Conservation (phyloP, 495 filamentous ascomycete genomes). For the Cercophora samala region DNA sequence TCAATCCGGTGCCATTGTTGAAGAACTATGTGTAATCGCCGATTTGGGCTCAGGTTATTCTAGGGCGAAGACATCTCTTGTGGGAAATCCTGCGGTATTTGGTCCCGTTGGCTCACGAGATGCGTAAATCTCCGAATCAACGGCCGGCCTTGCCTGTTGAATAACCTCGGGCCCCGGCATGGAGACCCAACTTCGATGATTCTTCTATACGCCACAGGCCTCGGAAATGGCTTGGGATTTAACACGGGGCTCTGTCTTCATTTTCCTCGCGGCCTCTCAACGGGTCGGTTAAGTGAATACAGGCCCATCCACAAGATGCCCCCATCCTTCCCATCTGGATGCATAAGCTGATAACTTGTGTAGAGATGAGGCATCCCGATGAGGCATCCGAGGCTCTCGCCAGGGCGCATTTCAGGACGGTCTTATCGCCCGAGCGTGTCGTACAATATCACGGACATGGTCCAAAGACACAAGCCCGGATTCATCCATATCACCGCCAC, state of each 20-base stretch:
- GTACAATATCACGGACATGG: background rate
- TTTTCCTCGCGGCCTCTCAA: constrained; percentile 6
- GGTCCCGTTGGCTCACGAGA: background rate
- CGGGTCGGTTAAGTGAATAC: constrained; percentile 5
- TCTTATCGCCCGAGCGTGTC: background rate
- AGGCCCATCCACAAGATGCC: constrained; percentile 3
- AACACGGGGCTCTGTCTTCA: background rate
- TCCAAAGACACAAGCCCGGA: background rate
- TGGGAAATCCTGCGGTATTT: background rate
- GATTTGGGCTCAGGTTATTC: background rate
- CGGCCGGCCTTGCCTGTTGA: background rate
- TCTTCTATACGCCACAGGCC: background rate
- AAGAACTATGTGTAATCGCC: background rate
- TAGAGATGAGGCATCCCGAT: constrained; percentile 10
- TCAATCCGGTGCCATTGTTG: background rate
- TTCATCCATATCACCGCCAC: background rate
- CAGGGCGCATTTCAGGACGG: background rate
- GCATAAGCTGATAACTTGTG: constrained; percentile 3
- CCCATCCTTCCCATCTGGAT: background rate
- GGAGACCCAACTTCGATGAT: constrained; percentile 1
- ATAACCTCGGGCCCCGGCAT: background rate
- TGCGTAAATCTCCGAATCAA: constrained; percentile 2
- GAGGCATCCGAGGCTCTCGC: background rate
- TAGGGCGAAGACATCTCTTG: background rate
- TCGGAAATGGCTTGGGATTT: background rate